Evolutionary conservation across 345 rosid genomes (phyloP).

Genomic region (Bruguiera parviflora): DNA sequence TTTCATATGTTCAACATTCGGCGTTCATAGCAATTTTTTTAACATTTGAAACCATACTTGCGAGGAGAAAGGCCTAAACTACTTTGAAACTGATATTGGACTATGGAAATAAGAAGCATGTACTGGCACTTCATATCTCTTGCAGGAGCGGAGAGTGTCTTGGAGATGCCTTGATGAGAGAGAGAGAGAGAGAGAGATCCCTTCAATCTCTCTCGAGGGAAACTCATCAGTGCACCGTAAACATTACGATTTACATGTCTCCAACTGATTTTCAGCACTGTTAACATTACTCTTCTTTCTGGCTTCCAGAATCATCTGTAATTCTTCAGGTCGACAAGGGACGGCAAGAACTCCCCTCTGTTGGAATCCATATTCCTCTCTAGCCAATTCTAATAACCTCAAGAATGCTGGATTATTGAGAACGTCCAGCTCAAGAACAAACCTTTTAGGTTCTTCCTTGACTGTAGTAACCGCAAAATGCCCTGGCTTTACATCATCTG

Average conservation of each 20-base stretch:
- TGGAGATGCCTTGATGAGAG: constrained; percentile 2
- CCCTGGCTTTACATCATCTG: constrained; percentile 44
- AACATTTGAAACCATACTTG: too few relatives aligned
- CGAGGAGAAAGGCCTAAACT: too few relatives aligned
- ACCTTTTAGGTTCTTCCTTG: constrained; percentile 44
- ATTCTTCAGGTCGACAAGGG: constrained; percentile 59
- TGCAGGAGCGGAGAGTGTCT: background rate
- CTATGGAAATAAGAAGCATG: too few relatives aligned
- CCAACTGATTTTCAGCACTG: constrained; percentile 15
- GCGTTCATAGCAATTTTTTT: too few relatives aligned
- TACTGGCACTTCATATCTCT: too few relatives aligned
- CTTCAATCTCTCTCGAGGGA: background rate
- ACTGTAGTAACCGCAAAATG: constrained; percentile 45
- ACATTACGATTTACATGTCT: background rate
- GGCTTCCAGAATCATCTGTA: constrained; percentile 34
- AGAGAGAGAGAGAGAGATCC: too few relatives aligned
- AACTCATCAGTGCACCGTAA: background rate
- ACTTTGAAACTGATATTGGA: too few relatives aligned
- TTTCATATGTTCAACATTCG: too few relatives aligned
- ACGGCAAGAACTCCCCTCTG: constrained; percentile 41
- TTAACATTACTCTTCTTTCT: constrained; percentile 6
- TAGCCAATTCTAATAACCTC: constrained; percentile 43
- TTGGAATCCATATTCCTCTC: constrained; percentile 54
- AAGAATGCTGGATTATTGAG: constrained; percentile 45
- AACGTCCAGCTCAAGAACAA: constrained; percentile 41